Base-by-base conservation (phyloP, 768 basidiomycete species). In the Holtermanniella nyarrowii region DNA sequence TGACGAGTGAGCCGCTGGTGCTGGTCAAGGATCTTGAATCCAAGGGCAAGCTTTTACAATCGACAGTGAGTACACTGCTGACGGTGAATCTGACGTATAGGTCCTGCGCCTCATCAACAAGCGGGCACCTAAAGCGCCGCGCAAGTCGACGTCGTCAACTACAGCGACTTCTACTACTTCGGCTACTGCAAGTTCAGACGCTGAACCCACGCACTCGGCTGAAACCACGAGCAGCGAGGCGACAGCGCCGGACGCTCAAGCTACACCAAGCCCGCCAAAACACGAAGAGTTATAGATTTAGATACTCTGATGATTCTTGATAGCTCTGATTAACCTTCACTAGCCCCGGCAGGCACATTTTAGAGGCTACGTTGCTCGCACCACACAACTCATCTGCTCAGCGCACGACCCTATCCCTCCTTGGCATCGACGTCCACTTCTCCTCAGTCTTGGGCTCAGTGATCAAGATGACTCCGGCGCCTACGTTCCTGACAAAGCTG, bases 11-110 rank as follows among this genome's bases (percentile, higher is more conserved):
- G 65, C 88, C 90, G 2, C 84, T 84, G n/a, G 80, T 96, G 26
- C 78, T 82, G 72, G 85, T 84, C 46, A 79, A 74, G 59, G 90
- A 96, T 73, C 82, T 97, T 80, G 84, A 83, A 73, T 81, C 82
- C 50, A 77, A 84, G 50, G 85, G 85, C 23, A 85, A 84, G 77
- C 78, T 78, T 42, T 74, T 95, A 27, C 88, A 93, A 76, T 79
- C 75, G 46, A 82, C 82, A 42, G 73, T 73, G 48, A 52, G 65
- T 61, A 14, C 14, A 10, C 11, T 48, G 20, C 13, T 52, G 27
- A 16, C 22, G 5, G 26, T 44, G 12, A 25, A 25, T 12, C 7
- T 54, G 22, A 44, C 23, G 22, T 14, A 11, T 44, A 66, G 65
- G 65, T 67, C 14, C 53, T 67, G 20, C 45, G 61, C 12, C 42